Evolutionary conservation across 768 basidiomycete genomes (phyloP), one percentile per base, ranked within the genome.

Genomic region (Tricholoma sp.): DNA sequence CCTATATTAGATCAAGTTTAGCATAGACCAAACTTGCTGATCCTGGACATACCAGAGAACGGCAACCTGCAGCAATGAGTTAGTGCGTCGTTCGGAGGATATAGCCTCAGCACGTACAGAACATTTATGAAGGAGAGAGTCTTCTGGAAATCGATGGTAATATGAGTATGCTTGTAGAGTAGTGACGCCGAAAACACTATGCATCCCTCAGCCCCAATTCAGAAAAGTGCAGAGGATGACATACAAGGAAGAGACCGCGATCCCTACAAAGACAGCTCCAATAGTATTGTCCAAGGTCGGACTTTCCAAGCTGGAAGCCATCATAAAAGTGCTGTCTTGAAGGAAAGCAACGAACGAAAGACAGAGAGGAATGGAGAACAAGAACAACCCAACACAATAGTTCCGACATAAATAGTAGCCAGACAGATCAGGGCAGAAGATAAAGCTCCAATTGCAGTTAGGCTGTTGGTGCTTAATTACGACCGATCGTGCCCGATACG

Each of bases 111-210:
- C 19, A 64, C 72, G 57, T 50, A 76, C 76, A n/a, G 74, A 64
- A 52, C 50, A 63, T 59, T 72, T 75, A 61, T 79, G 72, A 21
- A 75, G 56, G 7, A 55, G 50, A 2, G 71, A 67, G 60, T 79
- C 77, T 14, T 67, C 65, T 16, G 65, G 63, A 61, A 68, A 79
- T 12, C 70, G 63, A 49, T 75, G 73, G 54, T 73, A 79, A 60
- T 77, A 79, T 65, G 67, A 69, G 57, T 73, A 75, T 11, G 69
- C 61, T 53, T 78, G 76, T 5, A 75, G 64, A 7, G 70, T 69
- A 1, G 71, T 77, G 52, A 75, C 66, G 18, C 77, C 77, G 39
- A 70, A 78, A 11, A 78, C 57, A 39, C 76, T 78, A 43, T 16
- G 29, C 18, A 11, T 41, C 11, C 7, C 3, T n/a, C 11, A 34